Evolutionary conservation across 2,329 filamentous ascomycete genomes (phyloP).

Genomic region (Aspergillus intermedius): DNA sequence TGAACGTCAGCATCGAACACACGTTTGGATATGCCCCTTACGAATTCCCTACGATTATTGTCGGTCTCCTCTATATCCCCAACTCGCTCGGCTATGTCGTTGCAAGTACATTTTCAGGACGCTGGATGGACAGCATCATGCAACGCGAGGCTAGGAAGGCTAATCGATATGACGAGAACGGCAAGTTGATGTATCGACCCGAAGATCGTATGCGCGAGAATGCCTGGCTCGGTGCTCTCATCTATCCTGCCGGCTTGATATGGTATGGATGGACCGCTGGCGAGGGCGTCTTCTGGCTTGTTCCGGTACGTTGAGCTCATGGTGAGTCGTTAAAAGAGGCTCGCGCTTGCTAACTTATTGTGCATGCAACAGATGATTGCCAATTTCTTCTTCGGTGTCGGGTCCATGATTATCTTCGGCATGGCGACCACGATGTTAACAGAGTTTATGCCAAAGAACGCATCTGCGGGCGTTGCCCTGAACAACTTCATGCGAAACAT

Average conservation of each 20-base stretch:
- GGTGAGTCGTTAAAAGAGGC: neutral
- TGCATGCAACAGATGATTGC: slow-evolving; percentile 44
- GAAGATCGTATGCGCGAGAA: slow-evolving; percentile 82
- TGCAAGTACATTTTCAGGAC: slow-evolving; percentile 62
- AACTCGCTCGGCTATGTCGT: slow-evolving; percentile 66
- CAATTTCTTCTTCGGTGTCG: slow-evolving; percentile 68
- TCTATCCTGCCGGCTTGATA: slow-evolving; percentile 65
- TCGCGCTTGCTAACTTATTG: slow-evolving; percentile 1
- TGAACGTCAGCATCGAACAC: slow-evolving; percentile 70
- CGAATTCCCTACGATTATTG: slow-evolving; percentile 58
- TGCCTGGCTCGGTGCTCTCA: slow-evolving; percentile 64
- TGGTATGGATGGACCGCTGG: slow-evolving; percentile 71
- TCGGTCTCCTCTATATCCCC: slow-evolving; percentile 73
- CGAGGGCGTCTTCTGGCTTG: slow-evolving; percentile 58
- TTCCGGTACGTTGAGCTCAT: slow-evolving; percentile 36
- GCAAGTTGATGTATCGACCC: slow-evolving; percentile 61
- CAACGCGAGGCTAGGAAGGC: slow-evolving; percentile 64
- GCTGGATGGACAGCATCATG: slow-evolving; percentile 79
- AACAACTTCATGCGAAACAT: slow-evolving; percentile 80
- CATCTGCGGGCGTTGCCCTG: slow-evolving; percentile 66
- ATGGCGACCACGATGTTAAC: slow-evolving; percentile 75
- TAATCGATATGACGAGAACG: slow-evolving; percentile 60
- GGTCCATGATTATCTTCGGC: slow-evolving; percentile 72
- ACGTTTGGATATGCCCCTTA: slow-evolving; percentile 64
- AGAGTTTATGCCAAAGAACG: slow-evolving; percentile 69